Evolutionary conservation across 495 filamentous ascomycete genomes (phyloP), one percentile per base, ranked within the genome.

Genomic region (Stereocaulon alpinum): DNA sequence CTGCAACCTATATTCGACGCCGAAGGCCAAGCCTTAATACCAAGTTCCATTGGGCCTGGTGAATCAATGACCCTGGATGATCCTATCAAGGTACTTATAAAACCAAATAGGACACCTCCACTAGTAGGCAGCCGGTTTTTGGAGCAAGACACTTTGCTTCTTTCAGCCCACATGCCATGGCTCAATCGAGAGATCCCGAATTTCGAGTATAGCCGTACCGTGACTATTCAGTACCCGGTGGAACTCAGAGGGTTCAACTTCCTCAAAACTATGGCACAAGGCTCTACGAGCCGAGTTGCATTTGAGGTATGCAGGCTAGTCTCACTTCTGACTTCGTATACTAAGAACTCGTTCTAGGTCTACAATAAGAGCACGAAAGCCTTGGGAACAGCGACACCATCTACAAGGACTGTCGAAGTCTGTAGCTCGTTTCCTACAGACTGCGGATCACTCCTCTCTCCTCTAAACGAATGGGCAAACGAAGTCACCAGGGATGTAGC

Each of bases 391-490:
- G 47, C 47, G 27, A 50, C 14, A 29, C 27, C 14, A 22, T 50
- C 47, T 29, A 17, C 10, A 29, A 50, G 47, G 47, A 30, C 20
- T 6, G 14, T 50, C 20, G 47, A 50, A 50, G 47, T 50, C 14
- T 50, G 47, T 50, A 50, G 47, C 47, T 50, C 47, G 6, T 50
- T 50, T 27, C 47, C 47, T n/a, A 15, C 47, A 50, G 47, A 50
- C 17, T 50, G 47, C 12, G 47, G 47, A 29, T 15, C 47, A 17
- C 30, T 50, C 2, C 47, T 50, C 14, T 30, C 24, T n/a, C 47
- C 15, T 17, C 15, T 22, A 29, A n/a, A n/a, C 17, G 47, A 50
- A 30, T 32, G 47, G 24, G 47, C 27, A 18, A 50, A 50, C 14
- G 47, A 50, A 30, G 47, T 27, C 12, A 30, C 47, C 17, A 22